Evolutionary conservation across 192 early-diverging fungal genomes (phyloP).

Genomic region (Coemansia sp.): DNA sequence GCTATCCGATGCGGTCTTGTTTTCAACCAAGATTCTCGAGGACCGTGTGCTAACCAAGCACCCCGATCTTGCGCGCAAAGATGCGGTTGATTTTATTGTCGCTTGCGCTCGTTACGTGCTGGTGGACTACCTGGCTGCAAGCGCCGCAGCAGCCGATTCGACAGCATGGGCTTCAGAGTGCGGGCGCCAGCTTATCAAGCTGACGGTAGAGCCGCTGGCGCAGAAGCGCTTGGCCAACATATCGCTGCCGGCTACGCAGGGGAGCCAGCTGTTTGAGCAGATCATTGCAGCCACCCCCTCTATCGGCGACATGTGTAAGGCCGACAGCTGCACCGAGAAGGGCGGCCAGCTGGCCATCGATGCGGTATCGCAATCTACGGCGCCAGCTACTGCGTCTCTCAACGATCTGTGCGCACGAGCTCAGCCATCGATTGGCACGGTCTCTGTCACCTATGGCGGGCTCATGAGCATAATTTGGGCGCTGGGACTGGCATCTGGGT

Average conservation of each 20-base stretch:
- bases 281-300: conserved; percentile 15
- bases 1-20: conserved; percentile 27
- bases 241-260: conserved; percentile 34
- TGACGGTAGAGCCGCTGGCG: conserved; percentile 18
- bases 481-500: conserved; percentile 30
- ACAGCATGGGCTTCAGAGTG: too few relatives aligned
- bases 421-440: background rate
- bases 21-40: conserved; percentile 30
- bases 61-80: conserved; percentile 21
- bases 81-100: conserved; percentile 36
- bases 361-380: conserved; percentile 10
- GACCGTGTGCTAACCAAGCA: conserved; percentile 12
- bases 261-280: conserved; percentile 37
- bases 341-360: conserved; percentile 10
- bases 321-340: conserved; percentile 1
- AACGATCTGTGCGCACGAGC: conserved; percentile 6
- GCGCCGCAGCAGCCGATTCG: conserved; percentile 5
- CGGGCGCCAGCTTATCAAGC: conserved; percentile 12
- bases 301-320: conserved; percentile 29
- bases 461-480: conserved; percentile 37
- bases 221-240: conserved; percentile 39
- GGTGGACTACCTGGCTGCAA: background rate
- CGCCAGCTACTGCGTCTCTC: conserved; percentile 10
- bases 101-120: conserved; percentile 35
- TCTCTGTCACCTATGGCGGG: conserved; percentile 8